Conservation (phyloP, 495 filamentous ascomycete genomes). For the Umbilicaria muhlenbergii region DNA sequence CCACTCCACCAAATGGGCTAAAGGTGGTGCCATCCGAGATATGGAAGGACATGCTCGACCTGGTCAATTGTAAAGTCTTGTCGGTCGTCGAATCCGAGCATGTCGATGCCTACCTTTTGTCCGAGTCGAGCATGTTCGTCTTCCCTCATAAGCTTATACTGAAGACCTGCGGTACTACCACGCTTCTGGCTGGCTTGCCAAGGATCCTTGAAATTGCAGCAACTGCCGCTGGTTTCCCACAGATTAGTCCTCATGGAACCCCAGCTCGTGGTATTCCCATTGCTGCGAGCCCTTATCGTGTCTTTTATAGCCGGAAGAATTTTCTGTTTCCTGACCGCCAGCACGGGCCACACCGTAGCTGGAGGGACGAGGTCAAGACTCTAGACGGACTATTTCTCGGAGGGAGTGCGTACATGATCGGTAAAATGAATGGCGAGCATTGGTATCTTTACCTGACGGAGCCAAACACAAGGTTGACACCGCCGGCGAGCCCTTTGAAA, state of each 20-base stretch:
- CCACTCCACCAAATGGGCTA: slow-evolving; percentile 57
- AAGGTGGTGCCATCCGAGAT: slow-evolving; percentile 70
- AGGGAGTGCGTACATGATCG: slow-evolving; percentile 98
- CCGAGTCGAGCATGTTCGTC: slow-evolving; percentile 99
- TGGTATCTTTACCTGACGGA: slow-evolving; percentile 98
- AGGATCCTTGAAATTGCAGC: slow-evolving; percentile 85
- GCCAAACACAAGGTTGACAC: slow-evolving; percentile 65
- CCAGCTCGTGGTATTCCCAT: slow-evolving; percentile 39
- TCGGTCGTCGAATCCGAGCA: slow-evolving; percentile 90
- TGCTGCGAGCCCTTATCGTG: slow-evolving; percentile 76
- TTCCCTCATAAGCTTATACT: slow-evolving; percentile 98
- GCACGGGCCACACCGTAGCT: slow-evolving; percentile 87
- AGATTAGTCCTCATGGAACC: slow-evolving; percentile 30
- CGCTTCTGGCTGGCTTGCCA: slow-evolving; percentile 72
- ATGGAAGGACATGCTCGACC: slow-evolving; percentile 94
- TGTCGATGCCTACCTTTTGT: slow-evolving; percentile 93
- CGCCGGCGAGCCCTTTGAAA: slow-evolving; percentile 58
- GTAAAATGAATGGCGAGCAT: slow-evolving; percentile 99
- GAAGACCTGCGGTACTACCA: slow-evolving; percentile 98
- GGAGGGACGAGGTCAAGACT: slow-evolving; percentile 86
- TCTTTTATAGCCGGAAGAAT: slow-evolving; percentile 99
- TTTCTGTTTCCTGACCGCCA: slow-evolving; percentile 94
- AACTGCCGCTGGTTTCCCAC: slow-evolving; percentile 70
- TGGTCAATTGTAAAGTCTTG: slow-evolving; percentile 96
- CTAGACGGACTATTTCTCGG: slow-evolving; percentile 80